phyloP scores from a whole-genome alignment of 2,329 filamentous ascomycete genomes.

The Fusarium foetens region DNA sequence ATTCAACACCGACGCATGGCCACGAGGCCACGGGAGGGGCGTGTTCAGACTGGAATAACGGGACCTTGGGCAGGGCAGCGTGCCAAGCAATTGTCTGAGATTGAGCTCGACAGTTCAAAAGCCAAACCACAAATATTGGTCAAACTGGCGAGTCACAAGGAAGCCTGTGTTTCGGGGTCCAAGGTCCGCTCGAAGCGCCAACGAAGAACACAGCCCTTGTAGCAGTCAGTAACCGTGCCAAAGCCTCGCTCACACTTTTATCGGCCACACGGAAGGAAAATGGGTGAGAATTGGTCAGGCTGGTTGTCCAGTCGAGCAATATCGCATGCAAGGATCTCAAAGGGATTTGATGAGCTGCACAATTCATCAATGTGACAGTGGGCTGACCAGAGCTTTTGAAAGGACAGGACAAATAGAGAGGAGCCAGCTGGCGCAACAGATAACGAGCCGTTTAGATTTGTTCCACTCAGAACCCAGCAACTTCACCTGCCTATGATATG shows the following conservation, averaged over 20 bases:
- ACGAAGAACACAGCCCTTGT: conserved; percentile 26
- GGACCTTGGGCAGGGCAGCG: conserved; percentile 20
- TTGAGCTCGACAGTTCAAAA: conserved; percentile 24
- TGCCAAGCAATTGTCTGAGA: conserved; percentile 37
- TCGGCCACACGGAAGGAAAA: conserved; percentile 23
- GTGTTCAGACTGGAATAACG: conserved; percentile 15
- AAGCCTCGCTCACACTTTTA: conserved; percentile 17
- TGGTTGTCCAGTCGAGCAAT: conserved; percentile 17
- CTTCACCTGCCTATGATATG: conserved; percentile 29
- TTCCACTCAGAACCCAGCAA: conserved; percentile 37
- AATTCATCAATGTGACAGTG: conserved; percentile 19
- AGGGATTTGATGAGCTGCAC: conserved; percentile 14
- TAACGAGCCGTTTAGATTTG: conserved; percentile 22
- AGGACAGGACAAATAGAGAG: conserved; percentile 32
- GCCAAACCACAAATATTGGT: conserved; percentile 23
- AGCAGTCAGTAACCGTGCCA: conserved; percentile 9
- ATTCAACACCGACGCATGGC: conserved; percentile 22
- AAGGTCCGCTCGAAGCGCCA: conserved; percentile 28
- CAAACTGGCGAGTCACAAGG: conserved; percentile 36
- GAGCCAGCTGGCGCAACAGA: conserved; percentile 40
- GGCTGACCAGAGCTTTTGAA: conserved; percentile 18
- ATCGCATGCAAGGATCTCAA: conserved; percentile 32
- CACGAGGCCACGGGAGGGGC: conserved; percentile 23
- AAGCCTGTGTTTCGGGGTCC: conserved; percentile 27
- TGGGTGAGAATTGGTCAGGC: conserved; percentile 31